Evolutionary conservation across 768 basidiomycete species (phyloP).

Genomic region (Collybia mongolica): DNA sequence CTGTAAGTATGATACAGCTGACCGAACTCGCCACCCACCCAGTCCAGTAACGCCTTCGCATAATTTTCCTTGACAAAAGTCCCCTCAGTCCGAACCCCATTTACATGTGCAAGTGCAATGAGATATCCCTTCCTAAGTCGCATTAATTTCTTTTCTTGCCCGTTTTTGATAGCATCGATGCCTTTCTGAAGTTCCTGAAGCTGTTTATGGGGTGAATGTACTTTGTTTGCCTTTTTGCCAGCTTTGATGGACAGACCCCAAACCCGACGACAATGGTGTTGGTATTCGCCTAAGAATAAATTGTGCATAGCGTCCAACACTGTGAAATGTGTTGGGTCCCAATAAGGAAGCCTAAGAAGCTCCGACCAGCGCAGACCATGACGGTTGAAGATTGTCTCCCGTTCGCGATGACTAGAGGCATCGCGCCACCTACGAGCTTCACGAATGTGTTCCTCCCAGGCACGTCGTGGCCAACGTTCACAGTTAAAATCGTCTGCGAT

Average conservation of each 20-base stretch:
- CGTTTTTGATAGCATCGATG: no score
- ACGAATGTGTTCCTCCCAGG: conserved; percentile 12
- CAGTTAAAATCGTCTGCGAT: conserved; percentile 20
- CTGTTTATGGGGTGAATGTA: not conserved
- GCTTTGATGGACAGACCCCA: conserved; percentile 18
- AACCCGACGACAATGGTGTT: conserved; percentile 27
- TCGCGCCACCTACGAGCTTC: conserved; percentile 19
- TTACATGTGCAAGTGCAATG: no score
- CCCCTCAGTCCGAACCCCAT: no score
- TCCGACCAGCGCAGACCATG: conserved; percentile 27
- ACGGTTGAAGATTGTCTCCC: conserved; percentile 14
- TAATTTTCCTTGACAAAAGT: no score
- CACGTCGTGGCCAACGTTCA: conserved; percentile 18
- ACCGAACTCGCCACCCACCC: no score
- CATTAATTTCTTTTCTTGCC: no score
- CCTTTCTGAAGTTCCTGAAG: no score
- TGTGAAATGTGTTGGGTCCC: conserved; percentile 27
- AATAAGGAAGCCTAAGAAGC: conserved; percentile 36
- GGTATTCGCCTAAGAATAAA: conserved; percentile 30
- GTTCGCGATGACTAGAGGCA: conserved; percentile 13
- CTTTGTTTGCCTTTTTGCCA: conserved; percentile 10
- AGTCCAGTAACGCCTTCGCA: no score
- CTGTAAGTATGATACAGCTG: no score
- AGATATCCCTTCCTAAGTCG: no score
- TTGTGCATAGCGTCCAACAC: conserved; percentile 42